Base-by-base conservation (phyloP, 148 eudicot species). In the Amaranthus cruentus region DNA sequence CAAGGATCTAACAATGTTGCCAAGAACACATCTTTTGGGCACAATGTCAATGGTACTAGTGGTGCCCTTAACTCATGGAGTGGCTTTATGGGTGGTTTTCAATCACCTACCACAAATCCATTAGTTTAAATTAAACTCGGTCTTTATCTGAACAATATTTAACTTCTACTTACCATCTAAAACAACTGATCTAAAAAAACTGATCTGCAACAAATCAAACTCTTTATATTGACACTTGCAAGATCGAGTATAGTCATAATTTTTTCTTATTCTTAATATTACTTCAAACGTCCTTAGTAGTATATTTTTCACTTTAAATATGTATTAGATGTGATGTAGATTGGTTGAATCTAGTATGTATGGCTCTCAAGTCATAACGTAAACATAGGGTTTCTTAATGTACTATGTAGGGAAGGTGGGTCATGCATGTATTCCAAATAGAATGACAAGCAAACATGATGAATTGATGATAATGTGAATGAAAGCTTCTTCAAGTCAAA, bases 41-140 rank as follows among this genome's bases (percentile, higher is more conserved):
- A 77, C 68, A 76, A 87, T 60, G 55, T 81, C 53, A 83, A 76
- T 68, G 84, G 82, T 28, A 50, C 60, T 10, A 67, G 38, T 60
- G 12, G 38, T 60, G 12, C 44, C 54, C 84, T 90, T 13, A 79
- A 82, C 43, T 81, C 93, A 1, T 88, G 92, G 94, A 73, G 74
- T 38, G 65, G 82, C 55, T 71, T 88, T 74, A 80, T 87, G 78
- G 87, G 88, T 63, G 91, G 87, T 4, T 90, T 88, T 50, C 88
- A 87, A 54, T 69, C 91, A 4, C 82, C 97, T 7, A 63, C 92
- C 9, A 86, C 89, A 9, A 85, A 89, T 72, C 81, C 97, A 2
- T 68, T 89, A 59, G 87, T 87, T 70, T 91, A 76, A 49, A 15
- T 5, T 4, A 13, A 4, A 28, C 38, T 28, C 38, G 43, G 6